Percentiles rank a stretch among this genome's conserved stretches.
Evolutionary conservation across 2,329 filamentous ascomycete species (phyloP).

Genomic region (Clarireedia homoeocarpa): DNA sequence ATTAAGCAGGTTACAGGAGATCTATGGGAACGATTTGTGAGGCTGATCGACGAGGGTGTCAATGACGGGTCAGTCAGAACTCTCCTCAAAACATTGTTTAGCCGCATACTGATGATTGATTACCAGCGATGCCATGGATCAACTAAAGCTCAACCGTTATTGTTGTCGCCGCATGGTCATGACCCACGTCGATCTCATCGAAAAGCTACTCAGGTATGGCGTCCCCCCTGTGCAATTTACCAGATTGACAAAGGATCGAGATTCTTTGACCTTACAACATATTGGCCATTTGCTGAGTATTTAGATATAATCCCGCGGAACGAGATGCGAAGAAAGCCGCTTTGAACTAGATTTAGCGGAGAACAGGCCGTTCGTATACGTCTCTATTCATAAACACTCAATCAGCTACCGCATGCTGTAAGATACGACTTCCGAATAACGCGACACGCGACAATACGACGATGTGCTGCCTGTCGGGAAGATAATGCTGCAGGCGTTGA

Average conservation of each 20-base stretch:
- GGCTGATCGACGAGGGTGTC: conserved; percentile 72
- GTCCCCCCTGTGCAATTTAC: not conserved
- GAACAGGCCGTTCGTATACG: conserved; percentile 6
- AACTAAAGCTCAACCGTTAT: conserved; percentile 88
- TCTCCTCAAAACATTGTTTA: not conserved
- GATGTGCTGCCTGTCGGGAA: not conserved
- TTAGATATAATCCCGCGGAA: conserved; percentile 42
- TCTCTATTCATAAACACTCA: not conserved
- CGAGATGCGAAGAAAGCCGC: conserved; percentile 36
- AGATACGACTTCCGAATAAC: not conserved
- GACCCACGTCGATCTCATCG: conserved; percentile 97
- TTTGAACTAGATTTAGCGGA: conserved; percentile 18
- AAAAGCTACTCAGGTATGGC: conserved; percentile 86
- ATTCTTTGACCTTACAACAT: no score
- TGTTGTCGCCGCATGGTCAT: conserved; percentile 99
- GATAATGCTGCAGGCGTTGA: conserved; percentile 19
- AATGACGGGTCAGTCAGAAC: conserved; percentile 59
- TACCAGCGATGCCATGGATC: conserved; percentile 85
- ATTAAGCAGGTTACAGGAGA: conserved; percentile 76
- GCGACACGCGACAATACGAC: not conserved
- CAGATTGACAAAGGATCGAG: not conserved
- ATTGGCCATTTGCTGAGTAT: conserved; percentile 13
- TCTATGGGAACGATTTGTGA: conserved; percentile 93
- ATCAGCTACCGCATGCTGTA: not conserved
- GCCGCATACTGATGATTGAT: conserved; percentile 16